Base-by-base conservation (phyloP, 441 rosid genomes). In the Pelargonium citronellum region DNA sequence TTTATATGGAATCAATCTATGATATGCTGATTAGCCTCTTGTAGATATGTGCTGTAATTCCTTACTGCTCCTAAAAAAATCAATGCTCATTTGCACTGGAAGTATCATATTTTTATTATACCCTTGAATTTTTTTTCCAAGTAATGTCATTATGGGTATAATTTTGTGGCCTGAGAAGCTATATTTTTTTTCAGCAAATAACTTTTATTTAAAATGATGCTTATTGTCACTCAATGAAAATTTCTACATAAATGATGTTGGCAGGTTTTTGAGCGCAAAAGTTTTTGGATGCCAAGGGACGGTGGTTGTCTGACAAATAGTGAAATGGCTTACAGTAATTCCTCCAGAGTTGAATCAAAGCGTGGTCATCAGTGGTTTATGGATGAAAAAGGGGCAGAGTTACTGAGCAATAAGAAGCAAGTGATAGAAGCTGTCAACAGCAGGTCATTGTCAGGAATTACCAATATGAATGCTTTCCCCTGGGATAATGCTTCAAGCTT, bases 361-460 rank as follows among this genome's bases (percentile, higher is more conserved):
- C 84, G 91, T 44, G 72, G 88, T 53, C 85, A 84, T 71, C 83
- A 83, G 55, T 89, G 91, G 91, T 83, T 89, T 75, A 72, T 80
- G 2, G 86, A 80, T 71, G 76, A 83, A 53, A 53, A 77, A 46
- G 86, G 82, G 65, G 70, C 85, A 10, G 87, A 87, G 72, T 68
- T 75, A 63, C 82, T 83, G 43, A 82, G 87, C 58, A 86, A 81
- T 78, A 89, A 89, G 81, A 87, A 83, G 74, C 94, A 83, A 78
- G 87, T 87, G 17, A 47, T 77, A 24, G 86, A 89, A 53, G 84
- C 74, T 66, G 73, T 80, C 65, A 70, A 73, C 12, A 76, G 77
- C 63, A 79, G 78, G 65, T 74, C 81, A 7, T 81, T 80, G 6
- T 57, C 77, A 66, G 87, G 80, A 15, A 75, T 79, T 51, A 51